These are phyloP conservation scores for Cotoneaster glaucophyllus DNA, from an alignment of 306 rosid species.

Conservation along the genomic window DNA sequence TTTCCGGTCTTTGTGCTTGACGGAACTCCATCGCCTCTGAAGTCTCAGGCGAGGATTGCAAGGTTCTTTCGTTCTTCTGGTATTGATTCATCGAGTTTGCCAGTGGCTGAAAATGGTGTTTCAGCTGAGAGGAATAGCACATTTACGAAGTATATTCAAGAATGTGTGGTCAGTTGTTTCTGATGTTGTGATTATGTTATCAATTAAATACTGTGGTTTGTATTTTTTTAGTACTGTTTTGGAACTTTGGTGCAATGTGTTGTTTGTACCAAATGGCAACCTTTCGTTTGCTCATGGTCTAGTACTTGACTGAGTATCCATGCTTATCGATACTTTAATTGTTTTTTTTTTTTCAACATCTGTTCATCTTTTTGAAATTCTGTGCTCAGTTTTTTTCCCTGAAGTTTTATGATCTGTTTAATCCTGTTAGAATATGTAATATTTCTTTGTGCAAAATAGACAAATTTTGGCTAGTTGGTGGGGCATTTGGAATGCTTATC, in stretches of 20 bases:
- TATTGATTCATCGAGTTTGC: conserved; percentile 48
- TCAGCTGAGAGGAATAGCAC: conserved; percentile 56
- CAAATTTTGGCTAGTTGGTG: no score
- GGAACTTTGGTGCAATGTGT: background rate
- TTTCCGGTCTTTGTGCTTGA: conserved; percentile 76
- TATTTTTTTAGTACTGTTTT: background rate
- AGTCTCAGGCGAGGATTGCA: conserved; percentile 63
- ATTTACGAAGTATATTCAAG: conserved; percentile 59
- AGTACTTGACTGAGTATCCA: background rate
- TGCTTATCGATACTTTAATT: background rate
- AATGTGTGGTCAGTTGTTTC: conserved; percentile 65
- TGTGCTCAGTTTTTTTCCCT: background rate
- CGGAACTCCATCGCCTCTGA: conserved; percentile 73
- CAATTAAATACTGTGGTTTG: background rate
- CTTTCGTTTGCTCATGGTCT: background rate
- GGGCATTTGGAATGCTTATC: background rate
- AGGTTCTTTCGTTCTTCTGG: conserved; percentile 65
- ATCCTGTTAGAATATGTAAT: background rate
- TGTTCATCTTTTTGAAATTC: background rate
- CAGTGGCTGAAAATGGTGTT: conserved; percentile 46
- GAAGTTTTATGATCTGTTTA: background rate
- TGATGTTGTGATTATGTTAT: background rate
- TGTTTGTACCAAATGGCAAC: background rate
- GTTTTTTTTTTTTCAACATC: background rate
- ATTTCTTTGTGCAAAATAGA: background rate